These are phyloP conservation scores for Rhizophagus clarus DNA, from an alignment of 192 early-diverging fungal genomes.

Conservation along the genomic window DNA sequence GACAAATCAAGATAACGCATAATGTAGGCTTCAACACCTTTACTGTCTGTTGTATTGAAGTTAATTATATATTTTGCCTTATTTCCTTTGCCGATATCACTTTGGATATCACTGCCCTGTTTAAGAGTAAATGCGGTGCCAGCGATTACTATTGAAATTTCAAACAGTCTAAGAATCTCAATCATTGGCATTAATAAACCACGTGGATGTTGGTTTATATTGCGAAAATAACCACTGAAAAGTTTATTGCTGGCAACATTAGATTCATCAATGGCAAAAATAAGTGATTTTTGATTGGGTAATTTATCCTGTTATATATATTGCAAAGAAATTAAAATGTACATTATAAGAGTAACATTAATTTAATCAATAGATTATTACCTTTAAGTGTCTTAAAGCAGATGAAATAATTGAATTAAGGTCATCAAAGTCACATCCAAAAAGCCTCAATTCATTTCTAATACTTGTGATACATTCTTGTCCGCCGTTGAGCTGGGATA, in stretches of 20 bases:
- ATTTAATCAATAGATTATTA: slow-evolving; percentile 9
- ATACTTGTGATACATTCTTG: neutral
- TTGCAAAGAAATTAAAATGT: no score
- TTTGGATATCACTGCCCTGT: neutral
- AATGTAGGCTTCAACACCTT: neutral
- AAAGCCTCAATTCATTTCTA: neutral
- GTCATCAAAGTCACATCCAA: neutral
- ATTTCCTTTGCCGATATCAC: slow-evolving; percentile 21
- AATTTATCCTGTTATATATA: slow-evolving; percentile 2
- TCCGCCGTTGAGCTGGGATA: neutral
- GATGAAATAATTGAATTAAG: neutral
- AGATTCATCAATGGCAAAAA: slow-evolving; percentile 1
- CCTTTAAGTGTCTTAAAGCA: neutral
- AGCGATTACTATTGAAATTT: slow-evolving; percentile 21
- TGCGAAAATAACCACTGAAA: neutral
- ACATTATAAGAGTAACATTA: neutral
- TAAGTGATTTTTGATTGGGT: neutral
- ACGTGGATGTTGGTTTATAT: neutral
- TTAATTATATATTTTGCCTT: neutral
- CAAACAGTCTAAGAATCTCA: neutral
- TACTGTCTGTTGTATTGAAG: neutral
- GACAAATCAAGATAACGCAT: neutral
- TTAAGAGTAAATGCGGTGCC: slow-evolving; percentile 13
- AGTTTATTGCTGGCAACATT: slow-evolving; percentile 12
- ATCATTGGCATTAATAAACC: slow-evolving; percentile 20